Conservation (phyloP, 2,329 filamentous ascomycete genomes). For the Aspergillus tanneri region DNA sequence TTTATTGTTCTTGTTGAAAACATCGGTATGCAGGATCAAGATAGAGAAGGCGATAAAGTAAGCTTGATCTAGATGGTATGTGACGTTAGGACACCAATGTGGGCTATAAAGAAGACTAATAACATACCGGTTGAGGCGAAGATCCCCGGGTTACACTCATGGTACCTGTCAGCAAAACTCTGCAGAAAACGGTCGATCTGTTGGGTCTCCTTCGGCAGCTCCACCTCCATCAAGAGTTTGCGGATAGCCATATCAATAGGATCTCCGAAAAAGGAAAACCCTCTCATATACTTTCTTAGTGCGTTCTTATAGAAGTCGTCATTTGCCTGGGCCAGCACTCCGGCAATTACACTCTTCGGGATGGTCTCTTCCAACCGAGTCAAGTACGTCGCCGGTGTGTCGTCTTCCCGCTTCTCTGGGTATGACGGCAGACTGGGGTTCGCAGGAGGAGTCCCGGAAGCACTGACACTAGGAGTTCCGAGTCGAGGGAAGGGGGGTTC, state of each 20-base stretch:
- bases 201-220: slow-evolving; percentile 94
- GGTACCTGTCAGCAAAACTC: slow-evolving; percentile 92
- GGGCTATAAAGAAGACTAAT: background rate
- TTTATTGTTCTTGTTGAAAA: slow-evolving; percentile 99
- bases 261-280: slow-evolving; percentile 92
- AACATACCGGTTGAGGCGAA: slow-evolving; percentile 68
- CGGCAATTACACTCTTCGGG: slow-evolving; percentile 78
- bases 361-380: slow-evolving; percentile 77
- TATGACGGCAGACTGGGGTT: slow-evolving; percentile 57
- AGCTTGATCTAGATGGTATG: slow-evolving; percentile 67
- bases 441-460: slow-evolving; percentile 69
- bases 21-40: slow-evolving; percentile 92
- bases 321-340: slow-evolving; percentile 78
- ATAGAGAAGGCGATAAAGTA: slow-evolving; percentile 98
- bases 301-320: slow-evolving; percentile 82
- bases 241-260: slow-evolving; percentile 97
- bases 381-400: slow-evolving; percentile 87
- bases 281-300: slow-evolving; percentile 89
- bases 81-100: slow-evolving; percentile 1
- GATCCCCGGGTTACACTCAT: slow-evolving; percentile 97
- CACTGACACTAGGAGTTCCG: slow-evolving; percentile 59
- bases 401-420: slow-evolving; percentile 79
- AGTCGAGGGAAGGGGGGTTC: slow-evolving; percentile 67
- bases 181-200: slow-evolving; percentile 95
- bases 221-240: slow-evolving; percentile 93